These are phyloP conservation scores for Theileria annulata DNA, from an alignment of 169 alveolate species.

Conservation along the genomic window DNA sequence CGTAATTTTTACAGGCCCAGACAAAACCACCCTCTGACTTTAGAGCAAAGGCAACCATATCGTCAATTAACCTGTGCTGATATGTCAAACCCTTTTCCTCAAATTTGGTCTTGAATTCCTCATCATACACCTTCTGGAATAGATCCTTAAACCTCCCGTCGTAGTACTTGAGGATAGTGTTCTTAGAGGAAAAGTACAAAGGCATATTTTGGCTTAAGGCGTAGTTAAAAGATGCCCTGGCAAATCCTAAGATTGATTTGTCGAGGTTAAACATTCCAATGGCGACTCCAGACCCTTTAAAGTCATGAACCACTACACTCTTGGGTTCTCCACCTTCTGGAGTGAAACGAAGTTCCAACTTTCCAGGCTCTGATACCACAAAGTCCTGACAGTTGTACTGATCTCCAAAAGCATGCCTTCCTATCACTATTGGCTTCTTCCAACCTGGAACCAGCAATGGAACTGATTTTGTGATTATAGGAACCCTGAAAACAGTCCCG, in stretches of 20 bases:
- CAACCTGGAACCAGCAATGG: constrained; percentile 90
- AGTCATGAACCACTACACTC: constrained; percentile 63
- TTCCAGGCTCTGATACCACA: constrained; percentile 85
- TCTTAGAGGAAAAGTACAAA: constrained; percentile 89
- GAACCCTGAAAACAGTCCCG: constrained; percentile 95
- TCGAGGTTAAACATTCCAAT: constrained; percentile 93
- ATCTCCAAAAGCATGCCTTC: constrained; percentile 96
- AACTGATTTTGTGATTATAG: constrained; percentile 88
- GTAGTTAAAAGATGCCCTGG: constrained; percentile 88
- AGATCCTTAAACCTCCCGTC: constrained; percentile 94
- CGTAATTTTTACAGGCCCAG: constrained; percentile 98
- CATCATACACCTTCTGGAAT: constrained; percentile 86
- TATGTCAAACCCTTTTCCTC: constrained; percentile 85
- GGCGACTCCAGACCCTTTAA: constrained; percentile 85
- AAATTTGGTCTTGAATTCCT: constrained; percentile 80
- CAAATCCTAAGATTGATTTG: constrained; percentile 89
- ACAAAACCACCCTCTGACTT: constrained; percentile 94
- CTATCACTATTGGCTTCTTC: constrained; percentile 92
- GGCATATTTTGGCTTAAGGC: constrained; percentile 88
- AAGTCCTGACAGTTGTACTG: constrained; percentile 90
- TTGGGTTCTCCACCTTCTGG: constrained; percentile 72
- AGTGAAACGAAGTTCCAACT: constrained; percentile 80
- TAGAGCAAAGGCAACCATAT: constrained; percentile 94
- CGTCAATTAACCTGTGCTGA: constrained; percentile 95
- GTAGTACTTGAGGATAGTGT: constrained; percentile 89